A percentile compares a stretch with the other conserved stretches of the same genome.
Evolutionary conservation across 768 basidiomycete genomes (phyloP).

Genomic region (Neoboletus subvelutipes): DNA sequence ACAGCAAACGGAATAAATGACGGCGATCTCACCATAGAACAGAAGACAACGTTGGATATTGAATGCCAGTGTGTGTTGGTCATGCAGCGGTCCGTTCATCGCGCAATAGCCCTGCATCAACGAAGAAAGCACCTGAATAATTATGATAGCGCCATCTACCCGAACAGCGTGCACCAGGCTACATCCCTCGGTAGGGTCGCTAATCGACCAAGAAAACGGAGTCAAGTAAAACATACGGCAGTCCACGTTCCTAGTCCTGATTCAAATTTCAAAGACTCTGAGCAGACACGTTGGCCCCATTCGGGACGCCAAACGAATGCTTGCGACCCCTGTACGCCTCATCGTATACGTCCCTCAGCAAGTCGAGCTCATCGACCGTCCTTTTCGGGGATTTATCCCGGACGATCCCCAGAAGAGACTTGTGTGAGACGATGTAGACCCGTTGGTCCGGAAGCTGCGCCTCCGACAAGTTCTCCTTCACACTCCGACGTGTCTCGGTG

Average conservation of each 20-base stretch:
- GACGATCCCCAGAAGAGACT: no score
- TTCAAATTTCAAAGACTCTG: constrained; percentile 11
- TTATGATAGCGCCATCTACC: no score
- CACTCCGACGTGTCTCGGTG: neutral
- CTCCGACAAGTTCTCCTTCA: neutral
- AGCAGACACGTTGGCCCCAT: neutral
- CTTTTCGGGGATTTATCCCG: no score
- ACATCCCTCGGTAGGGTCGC: neutral
- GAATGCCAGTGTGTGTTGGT: no score
- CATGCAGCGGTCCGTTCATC: no score
- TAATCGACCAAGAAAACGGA: neutral
- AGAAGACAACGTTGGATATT: no score
- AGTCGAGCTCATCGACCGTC: no score
- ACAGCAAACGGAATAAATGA: no score
- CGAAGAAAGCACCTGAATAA: no score
- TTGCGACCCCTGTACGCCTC: constrained; percentile 14
- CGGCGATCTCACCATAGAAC: no score
- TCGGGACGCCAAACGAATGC: constrained; percentile 8
- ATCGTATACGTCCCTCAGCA: constrained; percentile 20
- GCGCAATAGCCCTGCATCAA: no score
- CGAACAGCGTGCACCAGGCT: neutral
- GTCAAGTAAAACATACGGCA: neutral
- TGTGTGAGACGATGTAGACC: no score
- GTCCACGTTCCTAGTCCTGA: neutral
- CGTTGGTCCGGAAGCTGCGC: neutral